Evolutionary conservation across 2,329 filamentous ascomycete genomes (phyloP), one percentile per base, ranked within the genome.

Genomic region (Xylaria polymorpha): DNA sequence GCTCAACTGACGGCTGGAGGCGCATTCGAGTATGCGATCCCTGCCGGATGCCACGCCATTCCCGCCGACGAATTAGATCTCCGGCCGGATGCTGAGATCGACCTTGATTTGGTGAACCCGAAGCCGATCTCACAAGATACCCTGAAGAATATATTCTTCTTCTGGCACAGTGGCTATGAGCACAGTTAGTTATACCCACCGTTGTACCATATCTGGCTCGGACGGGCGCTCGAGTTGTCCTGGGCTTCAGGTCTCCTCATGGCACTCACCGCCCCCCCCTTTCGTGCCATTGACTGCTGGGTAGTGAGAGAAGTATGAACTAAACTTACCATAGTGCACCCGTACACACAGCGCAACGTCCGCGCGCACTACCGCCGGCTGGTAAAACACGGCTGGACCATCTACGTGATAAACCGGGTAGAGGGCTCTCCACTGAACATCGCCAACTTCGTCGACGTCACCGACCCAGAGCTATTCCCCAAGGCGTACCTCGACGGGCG

Each of bases 91-190:
- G 69, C 77, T 3, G 81, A 83, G 66, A 77, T 87, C 35, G 85
- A 87, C 66, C 63, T 79, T 18, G 79, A 80, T 12, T 71, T 87
- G 37, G 72, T 81, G 0, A 74, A 83, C 60, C 82, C 81, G 0
- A 72, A 71, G 22, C 79, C 82, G 22, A 75, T 84, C 35, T 74
- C 78, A 50, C 4, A 20, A 0, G 75, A 77, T 25, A 68, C 65
- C 37, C 81, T 83, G 55, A 88, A 88, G 74, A 87, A 87, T 57
- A 78, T 88, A 32, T 89, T 86, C 82, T 86, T 87, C 74, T 89
- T 87, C 78, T 89, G 87, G 87, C 81, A 88, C 74, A 78, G 77
- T 3, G 86, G 86, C 35, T 85, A 83, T 72, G 51, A 71, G 3
- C 77, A 76, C 32, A 84, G 70, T 71, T 25, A 70, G 70, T 70